Evolutionary conservation across 78 protist species (phyloP).

Genomic region (Creolimax fragrantissima): DNA sequence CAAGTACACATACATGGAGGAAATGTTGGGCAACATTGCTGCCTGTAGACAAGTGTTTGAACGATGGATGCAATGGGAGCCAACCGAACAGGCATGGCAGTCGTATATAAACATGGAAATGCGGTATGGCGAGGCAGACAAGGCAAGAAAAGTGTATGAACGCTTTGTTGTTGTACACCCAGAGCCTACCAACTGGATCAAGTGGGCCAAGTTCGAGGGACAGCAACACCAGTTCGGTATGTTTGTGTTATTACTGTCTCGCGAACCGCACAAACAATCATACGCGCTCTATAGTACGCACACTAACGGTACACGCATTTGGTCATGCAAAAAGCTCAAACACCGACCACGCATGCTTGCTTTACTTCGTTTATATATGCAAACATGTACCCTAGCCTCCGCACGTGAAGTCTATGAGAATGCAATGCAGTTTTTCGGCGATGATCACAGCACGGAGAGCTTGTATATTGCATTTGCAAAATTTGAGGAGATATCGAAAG

Average conservation of each 20-base stretch:
- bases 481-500: constrained; percentile 44
- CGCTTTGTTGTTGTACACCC: constrained; percentile 44
- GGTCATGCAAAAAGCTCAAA: no score
- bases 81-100: constrained; percentile 82
- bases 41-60: constrained; percentile 82
- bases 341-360: no score
- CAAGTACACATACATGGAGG: constrained; percentile 88
- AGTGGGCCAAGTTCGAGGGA: constrained; percentile 80
- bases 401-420: constrained; percentile 56
- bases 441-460: constrained; percentile 44
- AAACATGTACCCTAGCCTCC: no score
- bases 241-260: constrained; percentile 9
- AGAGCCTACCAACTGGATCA: constrained; percentile 61
- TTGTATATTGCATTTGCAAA: constrained; percentile 75
- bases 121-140: constrained; percentile 49
- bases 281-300: no score
- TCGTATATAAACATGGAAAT: constrained; percentile 75
- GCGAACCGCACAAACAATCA: no score
- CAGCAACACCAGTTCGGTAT: constrained; percentile 36
- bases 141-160: constrained; percentile 53
- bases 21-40: constrained; percentile 84
- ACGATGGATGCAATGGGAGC: constrained; percentile 92
- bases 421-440: constrained; percentile 62
- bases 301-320: no score
- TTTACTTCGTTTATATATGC: no score